A percentile compares a stretch with the other conserved stretches of the same genome.
phyloP scores from a whole-genome alignment of 1,284 basidiomycete species.

The Melampsora americana region DNA sequence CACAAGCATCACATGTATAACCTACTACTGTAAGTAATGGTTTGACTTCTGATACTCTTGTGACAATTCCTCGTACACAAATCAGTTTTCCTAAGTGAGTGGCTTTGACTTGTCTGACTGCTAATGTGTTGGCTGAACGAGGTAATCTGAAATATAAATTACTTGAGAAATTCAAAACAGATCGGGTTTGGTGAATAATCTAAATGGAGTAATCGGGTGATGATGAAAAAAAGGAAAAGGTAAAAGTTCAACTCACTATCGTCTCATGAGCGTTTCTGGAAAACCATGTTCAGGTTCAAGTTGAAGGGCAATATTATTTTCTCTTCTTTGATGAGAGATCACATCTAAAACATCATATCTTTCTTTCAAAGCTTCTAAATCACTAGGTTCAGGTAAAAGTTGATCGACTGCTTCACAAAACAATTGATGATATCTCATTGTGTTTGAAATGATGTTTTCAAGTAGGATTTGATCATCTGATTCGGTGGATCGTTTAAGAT shows the following conservation, averaged over 20 bases:
- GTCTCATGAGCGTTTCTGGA: slow-evolving; percentile 80
- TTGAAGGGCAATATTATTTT: slow-evolving; percentile 63
- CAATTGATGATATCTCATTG: slow-evolving; percentile 82
- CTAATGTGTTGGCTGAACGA: slow-evolving; percentile 63
- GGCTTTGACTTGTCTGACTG: slow-evolving; percentile 86
- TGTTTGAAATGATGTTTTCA: slow-evolving; percentile 71
- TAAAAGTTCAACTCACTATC: slow-evolving; percentile 91
- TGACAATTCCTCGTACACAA: slow-evolving; percentile 95
- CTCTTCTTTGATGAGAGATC: slow-evolving; percentile 84
- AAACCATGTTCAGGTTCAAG: slow-evolving; percentile 62
- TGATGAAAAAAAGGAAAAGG: not conserved
- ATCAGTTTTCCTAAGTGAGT: slow-evolving; percentile 83
- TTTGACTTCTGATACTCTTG: slow-evolving; percentile 97
- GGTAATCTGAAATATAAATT: slow-evolving; percentile 90
- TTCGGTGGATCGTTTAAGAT: slow-evolving; percentile 52
- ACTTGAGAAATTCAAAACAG: slow-evolving; percentile 57
- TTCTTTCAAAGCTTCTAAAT: slow-evolving; percentile 70
- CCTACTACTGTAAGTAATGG: slow-evolving; percentile 95
- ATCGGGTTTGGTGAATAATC: slow-evolving; percentile 42
- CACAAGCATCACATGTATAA: slow-evolving; percentile 97
- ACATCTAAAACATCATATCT: slow-evolving; percentile 81
- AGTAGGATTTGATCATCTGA: slow-evolving; percentile 16
- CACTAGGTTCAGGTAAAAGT: slow-evolving; percentile 77
- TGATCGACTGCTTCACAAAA: slow-evolving; percentile 89
- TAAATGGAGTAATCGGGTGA: slow-evolving; percentile 45